These are phyloP conservation scores for Linaria vulgaris DNA, from an alignment of 257 asterid genomes.

Conservation along the genomic window DNA sequence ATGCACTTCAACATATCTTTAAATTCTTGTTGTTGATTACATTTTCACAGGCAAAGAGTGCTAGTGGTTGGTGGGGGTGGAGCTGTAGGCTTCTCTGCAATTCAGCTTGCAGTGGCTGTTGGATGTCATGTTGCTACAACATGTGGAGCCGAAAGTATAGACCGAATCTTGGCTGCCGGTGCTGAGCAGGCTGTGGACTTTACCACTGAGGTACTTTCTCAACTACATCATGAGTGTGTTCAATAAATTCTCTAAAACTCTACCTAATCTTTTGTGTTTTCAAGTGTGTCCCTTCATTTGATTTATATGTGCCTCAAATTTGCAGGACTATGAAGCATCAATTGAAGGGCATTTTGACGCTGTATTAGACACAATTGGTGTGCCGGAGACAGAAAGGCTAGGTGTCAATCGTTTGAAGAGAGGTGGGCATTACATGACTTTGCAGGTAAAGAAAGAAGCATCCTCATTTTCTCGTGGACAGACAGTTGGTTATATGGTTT, in stretches of 20 bases:
- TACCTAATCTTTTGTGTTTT: conserved; percentile 2
- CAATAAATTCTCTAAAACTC: conserved; percentile 6
- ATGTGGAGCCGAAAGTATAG: conserved; percentile 73
- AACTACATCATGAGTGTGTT: conserved; percentile 14
- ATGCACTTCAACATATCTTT: conserved; percentile 5
- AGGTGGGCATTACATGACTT: conserved; percentile 97
- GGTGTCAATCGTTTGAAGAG: conserved; percentile 74
- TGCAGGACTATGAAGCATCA: conserved; percentile 70
- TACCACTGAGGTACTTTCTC: conserved; percentile 61
- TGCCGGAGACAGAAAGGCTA: conserved; percentile 77
- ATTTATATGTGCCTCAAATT: conserved; percentile 12
- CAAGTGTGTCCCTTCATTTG: conserved; percentile 7
- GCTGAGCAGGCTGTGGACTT: conserved; percentile 90
- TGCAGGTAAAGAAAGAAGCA: conserved; percentile 57
- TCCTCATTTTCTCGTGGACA: not conserved
- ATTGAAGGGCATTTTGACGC: conserved; percentile 89
- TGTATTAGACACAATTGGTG: conserved; percentile 87
- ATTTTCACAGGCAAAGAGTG: conserved; percentile 66
- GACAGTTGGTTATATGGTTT: not conserved
- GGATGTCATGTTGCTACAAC: conserved; percentile 93
- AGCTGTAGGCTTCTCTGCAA: conserved; percentile 95
- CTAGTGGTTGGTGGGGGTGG: conserved; percentile 97
- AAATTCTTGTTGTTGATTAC: conserved; percentile 16
- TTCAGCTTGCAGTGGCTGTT: conserved; percentile 88
- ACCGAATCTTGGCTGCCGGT: conserved; percentile 74